Conservation (phyloP, 2,329 filamentous ascomycete genomes). For the Leptographium galeiforme region DNA sequence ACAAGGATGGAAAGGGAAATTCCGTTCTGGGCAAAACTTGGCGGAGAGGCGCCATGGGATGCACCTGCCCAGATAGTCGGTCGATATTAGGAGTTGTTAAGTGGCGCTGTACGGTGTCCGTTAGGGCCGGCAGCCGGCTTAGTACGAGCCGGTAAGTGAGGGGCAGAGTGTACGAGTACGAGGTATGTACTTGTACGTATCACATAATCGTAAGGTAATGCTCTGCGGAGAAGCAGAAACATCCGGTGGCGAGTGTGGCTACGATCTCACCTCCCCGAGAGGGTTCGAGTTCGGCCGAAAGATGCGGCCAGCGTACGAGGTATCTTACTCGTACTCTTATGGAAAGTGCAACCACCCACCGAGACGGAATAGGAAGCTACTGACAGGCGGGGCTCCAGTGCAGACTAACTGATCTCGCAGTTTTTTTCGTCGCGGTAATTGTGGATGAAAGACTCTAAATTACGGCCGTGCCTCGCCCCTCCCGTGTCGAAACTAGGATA, state of each 20-base stretch:
- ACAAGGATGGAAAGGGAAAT: background rate
- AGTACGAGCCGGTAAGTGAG: background rate
- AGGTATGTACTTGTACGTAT: too few species aligned
- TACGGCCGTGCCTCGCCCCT: background rate
- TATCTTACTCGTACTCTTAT: background rate
- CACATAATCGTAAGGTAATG: too few species aligned
- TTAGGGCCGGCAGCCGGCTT: background rate
- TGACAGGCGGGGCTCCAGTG: background rate
- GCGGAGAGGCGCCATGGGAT: background rate
- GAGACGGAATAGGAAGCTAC: background rate
- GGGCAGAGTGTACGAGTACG: background rate
- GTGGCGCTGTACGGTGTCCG: background rate
- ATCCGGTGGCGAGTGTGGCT: too few species aligned
- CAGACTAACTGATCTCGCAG: background rate
- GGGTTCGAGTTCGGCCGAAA: background rate
- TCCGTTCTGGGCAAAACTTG: background rate
- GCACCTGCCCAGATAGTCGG: background rate
- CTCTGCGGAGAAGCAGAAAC: too few species aligned
- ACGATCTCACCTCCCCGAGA: too few species aligned
- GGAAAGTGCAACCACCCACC: background rate
- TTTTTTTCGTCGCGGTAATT: background rate
- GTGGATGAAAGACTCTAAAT: background rate
- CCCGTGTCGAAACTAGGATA: background rate
- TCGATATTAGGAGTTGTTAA: background rate
- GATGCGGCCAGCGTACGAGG: background rate